Conservation (phyloP, 768 basidiomycete species). For the Piloderma croceum region DNA sequence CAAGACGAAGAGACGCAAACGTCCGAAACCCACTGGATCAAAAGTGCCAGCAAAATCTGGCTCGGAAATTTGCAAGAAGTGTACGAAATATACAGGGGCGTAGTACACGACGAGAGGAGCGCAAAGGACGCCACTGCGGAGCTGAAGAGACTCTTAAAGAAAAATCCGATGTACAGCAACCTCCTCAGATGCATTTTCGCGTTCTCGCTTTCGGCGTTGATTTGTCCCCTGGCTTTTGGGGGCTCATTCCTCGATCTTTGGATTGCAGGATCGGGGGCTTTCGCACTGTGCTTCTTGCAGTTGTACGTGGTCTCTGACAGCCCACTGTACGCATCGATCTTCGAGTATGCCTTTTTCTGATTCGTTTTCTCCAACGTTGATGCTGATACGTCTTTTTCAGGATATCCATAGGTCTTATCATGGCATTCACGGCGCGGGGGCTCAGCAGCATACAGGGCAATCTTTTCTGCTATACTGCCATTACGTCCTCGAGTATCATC, state of each 20-base stretch:
- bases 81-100: too few species aligned
- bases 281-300: slow-evolving; percentile 67
- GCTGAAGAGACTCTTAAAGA: slow-evolving; percentile 58
- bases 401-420: slow-evolving; percentile 74
- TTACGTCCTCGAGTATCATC: slow-evolving; percentile 83
- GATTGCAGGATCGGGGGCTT: too few species aligned
- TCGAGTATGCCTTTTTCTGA: slow-evolving; percentile 59
- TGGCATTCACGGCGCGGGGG: slow-evolving; percentile 78
- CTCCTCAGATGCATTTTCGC: slow-evolving; percentile 62
- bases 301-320: slow-evolving; percentile 70
- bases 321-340: slow-evolving; percentile 82
- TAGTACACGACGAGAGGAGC: slow-evolving; percentile 88
- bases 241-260: slow-evolving; percentile 70
- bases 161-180: slow-evolving; percentile 58
- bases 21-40: slow-evolving; percentile 85
- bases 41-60: slow-evolving; percentile 69
- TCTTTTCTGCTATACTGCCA: slow-evolving; percentile 83
- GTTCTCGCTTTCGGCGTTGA: slow-evolving; percentile 66
- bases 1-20: slow-evolving; percentile 84
- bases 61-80: too few species aligned
- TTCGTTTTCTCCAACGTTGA: neutral
- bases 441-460: slow-evolving; percentile 74
- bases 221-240: slow-evolving; percentile 82
- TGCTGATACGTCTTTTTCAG: slow-evolving; percentile 33
- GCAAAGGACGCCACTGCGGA: slow-evolving; percentile 68